These are phyloP conservation scores for Malassezia furfur DNA, from an alignment of 1,284 basidiomycete species.

Conservation along the genomic window DNA sequence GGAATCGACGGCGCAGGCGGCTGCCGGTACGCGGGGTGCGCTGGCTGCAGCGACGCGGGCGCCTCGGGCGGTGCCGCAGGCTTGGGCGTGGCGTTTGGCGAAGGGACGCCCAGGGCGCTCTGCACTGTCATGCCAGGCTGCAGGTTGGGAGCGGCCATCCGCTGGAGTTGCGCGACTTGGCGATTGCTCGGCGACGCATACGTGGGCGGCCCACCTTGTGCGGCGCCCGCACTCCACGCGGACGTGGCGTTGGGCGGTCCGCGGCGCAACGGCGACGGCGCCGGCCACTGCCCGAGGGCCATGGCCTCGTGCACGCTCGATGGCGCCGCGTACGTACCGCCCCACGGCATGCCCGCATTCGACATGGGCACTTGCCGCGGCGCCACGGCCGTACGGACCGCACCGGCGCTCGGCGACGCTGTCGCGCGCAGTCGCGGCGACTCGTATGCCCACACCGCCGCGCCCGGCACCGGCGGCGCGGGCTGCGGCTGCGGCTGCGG, in stretches of 20 bases:
- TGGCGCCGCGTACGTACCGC: background rate
- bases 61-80: background rate
- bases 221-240: background rate
- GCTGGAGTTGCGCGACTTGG: conserved; percentile 39
- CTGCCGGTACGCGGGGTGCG: conserved; percentile 1
- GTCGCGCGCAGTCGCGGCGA: background rate
- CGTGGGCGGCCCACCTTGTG: too few relatives aligned
- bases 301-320: background rate
- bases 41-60: conserved; percentile 9
- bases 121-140: conserved; percentile 40
- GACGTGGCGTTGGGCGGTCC: background rate
- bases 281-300: background rate
- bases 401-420: background rate
- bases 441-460: background rate
- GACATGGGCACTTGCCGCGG: background rate
- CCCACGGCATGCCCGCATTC: background rate
- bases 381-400: too few relatives aligned
- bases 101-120: background rate
- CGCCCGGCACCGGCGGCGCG: too few relatives aligned
- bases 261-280: background rate
- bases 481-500: background rate
- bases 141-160: conserved; percentile 18
- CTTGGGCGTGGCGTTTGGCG: too few relatives aligned
- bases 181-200: conserved; percentile 28
- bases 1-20: background rate